Evolutionary conservation across 2,329 filamentous ascomycete genomes (phyloP).

Genomic region (Thelonectria blattea): DNA sequence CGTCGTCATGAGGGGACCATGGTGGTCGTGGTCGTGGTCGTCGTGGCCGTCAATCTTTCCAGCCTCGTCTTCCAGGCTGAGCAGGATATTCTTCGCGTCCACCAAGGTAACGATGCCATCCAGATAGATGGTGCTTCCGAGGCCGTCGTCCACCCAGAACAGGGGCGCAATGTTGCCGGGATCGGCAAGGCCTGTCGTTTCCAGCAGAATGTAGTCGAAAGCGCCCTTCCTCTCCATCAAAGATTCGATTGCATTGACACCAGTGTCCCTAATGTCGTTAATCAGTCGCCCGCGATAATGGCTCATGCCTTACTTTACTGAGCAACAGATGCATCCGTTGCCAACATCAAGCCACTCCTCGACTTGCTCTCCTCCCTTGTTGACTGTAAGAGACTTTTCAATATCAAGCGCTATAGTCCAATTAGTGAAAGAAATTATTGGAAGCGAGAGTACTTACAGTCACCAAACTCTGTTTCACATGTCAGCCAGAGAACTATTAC

Average conservation of each 20-base stretch:
- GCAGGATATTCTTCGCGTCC: constrained; percentile 90
- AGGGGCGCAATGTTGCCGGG: constrained; percentile 94
- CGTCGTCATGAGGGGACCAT: constrained; percentile 79
- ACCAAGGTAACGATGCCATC: constrained; percentile 97
- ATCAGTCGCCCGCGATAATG: not conserved
- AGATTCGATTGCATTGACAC: constrained; percentile 93
- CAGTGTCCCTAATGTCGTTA: constrained; percentile 71
- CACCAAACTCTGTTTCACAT: constrained; percentile 71
- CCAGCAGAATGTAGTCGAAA: constrained; percentile 97
- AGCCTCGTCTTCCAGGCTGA: constrained; percentile 76
- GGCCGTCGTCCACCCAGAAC: constrained; percentile 97
- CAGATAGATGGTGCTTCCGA: constrained; percentile 93
- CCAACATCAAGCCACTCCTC: constrained; percentile 96
- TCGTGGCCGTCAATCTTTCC: constrained; percentile 60
- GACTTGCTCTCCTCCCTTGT: constrained; percentile 79
- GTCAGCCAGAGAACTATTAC: constrained; percentile 18
- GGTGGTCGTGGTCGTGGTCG: constrained; percentile 56
- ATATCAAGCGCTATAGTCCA: constrained; percentile 78
- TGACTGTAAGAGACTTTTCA: constrained; percentile 93
- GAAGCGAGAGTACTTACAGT: constrained; percentile 61
- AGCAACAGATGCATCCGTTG: constrained; percentile 98
- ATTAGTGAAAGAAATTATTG: constrained; percentile 12
- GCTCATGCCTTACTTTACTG: constrained; percentile 74
- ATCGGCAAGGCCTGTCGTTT: constrained; percentile 94
- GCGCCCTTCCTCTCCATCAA: constrained; percentile 92